Conservation (phyloP, 2,329 filamentous ascomycete genomes). For the Fusarium albidum region DNA sequence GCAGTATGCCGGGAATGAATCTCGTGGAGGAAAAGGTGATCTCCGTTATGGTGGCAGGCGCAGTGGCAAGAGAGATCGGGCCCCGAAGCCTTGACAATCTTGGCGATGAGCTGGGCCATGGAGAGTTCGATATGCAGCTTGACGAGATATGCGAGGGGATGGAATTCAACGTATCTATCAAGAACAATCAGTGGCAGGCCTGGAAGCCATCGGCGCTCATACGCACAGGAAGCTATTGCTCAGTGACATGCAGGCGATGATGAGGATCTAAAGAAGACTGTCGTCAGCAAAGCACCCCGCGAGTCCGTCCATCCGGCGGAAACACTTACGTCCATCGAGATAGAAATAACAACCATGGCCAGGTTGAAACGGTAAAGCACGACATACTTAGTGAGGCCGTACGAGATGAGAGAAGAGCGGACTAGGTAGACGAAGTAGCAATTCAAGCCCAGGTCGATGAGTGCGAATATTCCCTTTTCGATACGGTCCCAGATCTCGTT, state of each 20-base stretch:
- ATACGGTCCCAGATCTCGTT: slow-evolving; percentile 59
- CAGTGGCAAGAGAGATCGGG: slow-evolving; percentile 31
- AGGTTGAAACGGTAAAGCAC: slow-evolving; percentile 50
- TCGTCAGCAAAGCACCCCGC: slow-evolving; percentile 1
- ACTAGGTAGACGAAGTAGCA: slow-evolving; percentile 56
- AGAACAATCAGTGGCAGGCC: not conserved
- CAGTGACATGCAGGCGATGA: slow-evolving; percentile 38
- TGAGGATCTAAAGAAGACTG: slow-evolving; percentile 26
- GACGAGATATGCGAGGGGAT: slow-evolving; percentile 39
- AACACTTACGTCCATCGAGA: slow-evolving; percentile 41
- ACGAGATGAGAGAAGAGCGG: slow-evolving; percentile 53
- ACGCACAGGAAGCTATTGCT: slow-evolving; percentile 36
- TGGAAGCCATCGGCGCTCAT: not conserved
- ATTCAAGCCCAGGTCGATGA: slow-evolving; percentile 56
- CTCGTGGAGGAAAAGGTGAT: slow-evolving; percentile 15
- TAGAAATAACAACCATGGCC: slow-evolving; percentile 41
- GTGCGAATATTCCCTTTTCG: slow-evolving; percentile 56
- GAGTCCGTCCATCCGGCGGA: not conserved
- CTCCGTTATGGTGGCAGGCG: slow-evolving; percentile 28
- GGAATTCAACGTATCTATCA: slow-evolving; percentile 37
- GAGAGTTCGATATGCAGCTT: slow-evolving; percentile 40
- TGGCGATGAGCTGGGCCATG: slow-evolving; percentile 40
- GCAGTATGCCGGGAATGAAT: slow-evolving; percentile 20
- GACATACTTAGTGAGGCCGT: slow-evolving; percentile 59
- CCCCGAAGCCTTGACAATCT: slow-evolving; percentile 36